These are phyloP conservation scores for Coccomyxa sp. DNA, from an alignment of 139 green algal species.

Conservation along the genomic window DNA sequence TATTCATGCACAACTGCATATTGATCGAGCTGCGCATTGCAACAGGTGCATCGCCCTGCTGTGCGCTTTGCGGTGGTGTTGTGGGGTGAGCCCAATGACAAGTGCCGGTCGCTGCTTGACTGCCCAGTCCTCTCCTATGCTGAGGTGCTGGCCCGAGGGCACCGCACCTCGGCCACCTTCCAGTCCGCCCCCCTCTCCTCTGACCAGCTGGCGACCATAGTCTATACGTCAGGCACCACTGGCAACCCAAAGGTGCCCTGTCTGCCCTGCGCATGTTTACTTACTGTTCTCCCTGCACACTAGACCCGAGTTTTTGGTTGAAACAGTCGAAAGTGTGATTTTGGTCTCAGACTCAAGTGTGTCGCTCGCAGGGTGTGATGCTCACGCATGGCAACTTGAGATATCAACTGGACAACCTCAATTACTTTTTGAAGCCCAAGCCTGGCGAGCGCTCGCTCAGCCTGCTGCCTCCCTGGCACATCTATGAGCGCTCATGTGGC, in stretches of 20 bases:
- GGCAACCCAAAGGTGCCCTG: conserved; percentile 45
- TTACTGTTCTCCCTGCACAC: background rate
- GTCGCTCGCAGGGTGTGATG: conserved; percentile 53
- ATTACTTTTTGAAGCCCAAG: conserved; percentile 48
- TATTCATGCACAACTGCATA: too few relatives aligned
- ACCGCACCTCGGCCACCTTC: conserved; percentile 4
- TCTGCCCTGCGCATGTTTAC: background rate
- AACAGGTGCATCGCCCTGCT: background rate
- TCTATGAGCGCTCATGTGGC: conserved; percentile 75
- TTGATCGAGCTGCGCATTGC: background rate
- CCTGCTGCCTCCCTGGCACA: conserved; percentile 93
- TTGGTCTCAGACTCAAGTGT: background rate
- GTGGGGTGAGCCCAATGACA: conserved; percentile 52
- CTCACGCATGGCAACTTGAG: conserved; percentile 83
- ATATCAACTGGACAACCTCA: conserved; percentile 70
- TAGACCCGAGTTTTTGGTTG: background rate
- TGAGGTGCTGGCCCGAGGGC: conserved; percentile 34
- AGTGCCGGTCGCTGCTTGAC: conserved; percentile 4
- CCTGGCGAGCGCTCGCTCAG: conserved; percentile 56
- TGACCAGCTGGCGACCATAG: conserved; percentile 60
- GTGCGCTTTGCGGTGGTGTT: conserved; percentile 67
- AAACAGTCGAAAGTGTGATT: background rate
- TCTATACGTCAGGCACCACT: conserved; percentile 80
- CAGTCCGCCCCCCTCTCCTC: background rate
- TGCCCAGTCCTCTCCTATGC: conserved; percentile 52